Evolutionary conservation across 108 stramenopile genomes (phyloP).

Genomic region (Pseudonitzschia multistriata): DNA sequence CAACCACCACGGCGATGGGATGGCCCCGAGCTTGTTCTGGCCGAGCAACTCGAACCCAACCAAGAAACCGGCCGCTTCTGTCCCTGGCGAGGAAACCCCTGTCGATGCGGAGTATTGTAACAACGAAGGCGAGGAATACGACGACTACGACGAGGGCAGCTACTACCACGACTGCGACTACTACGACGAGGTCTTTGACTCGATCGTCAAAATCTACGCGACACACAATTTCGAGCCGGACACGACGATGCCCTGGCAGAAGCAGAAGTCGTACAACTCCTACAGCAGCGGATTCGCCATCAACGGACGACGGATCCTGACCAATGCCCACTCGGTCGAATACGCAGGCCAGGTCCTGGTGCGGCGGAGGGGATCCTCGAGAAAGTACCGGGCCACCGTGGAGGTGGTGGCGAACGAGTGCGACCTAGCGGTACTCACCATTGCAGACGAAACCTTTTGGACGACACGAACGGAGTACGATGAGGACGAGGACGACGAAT

Average conservation of each 20-base stretch:
- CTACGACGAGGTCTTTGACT: slow-evolving; percentile 34
- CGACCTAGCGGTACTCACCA: slow-evolving; percentile 59
- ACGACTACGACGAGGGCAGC: slow-evolving; percentile 15
- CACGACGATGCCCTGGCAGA: slow-evolving; percentile 58
- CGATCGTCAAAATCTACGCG: slow-evolving; percentile 53
- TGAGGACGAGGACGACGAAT: background rate
- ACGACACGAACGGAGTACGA: background rate
- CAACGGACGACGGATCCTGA: slow-evolving; percentile 39
- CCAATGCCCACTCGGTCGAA: slow-evolving; percentile 62
- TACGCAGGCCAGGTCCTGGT: slow-evolving; percentile 58
- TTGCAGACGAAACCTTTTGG: slow-evolving; percentile 23
- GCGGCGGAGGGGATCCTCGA: slow-evolving; percentile 41
- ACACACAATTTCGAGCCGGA: slow-evolving; percentile 56
- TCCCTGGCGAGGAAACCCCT: too few species aligned
- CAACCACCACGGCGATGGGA: too few species aligned
- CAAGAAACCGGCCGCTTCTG: too few species aligned
- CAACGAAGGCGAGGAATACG: too few species aligned
- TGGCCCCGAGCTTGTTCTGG: too few species aligned
- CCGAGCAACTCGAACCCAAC: too few species aligned
- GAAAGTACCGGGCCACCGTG: slow-evolving; percentile 43
- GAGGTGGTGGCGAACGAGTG: slow-evolving; percentile 55
- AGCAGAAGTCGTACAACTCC: slow-evolving; percentile 40
- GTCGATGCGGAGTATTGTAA: too few species aligned
- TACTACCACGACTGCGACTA: slow-evolving; percentile 31
- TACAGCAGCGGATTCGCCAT: slow-evolving; percentile 55